These are phyloP conservation scores for Marasmius oreades DNA, from an alignment of 1,284 basidiomycete species.

Conservation along the genomic window DNA sequence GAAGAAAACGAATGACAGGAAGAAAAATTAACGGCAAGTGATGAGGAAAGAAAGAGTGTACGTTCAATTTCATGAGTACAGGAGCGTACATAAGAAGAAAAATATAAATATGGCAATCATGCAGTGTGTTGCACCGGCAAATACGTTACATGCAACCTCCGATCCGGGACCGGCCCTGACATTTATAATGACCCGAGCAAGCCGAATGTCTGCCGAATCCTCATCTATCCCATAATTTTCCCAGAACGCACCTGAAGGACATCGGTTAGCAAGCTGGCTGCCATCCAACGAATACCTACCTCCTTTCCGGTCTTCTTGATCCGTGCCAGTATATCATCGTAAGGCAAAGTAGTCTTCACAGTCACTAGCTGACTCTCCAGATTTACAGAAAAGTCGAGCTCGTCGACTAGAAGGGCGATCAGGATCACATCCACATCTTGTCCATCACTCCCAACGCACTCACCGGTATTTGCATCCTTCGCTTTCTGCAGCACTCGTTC, in stretches of 20 bases:
- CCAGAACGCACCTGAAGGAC: constrained; percentile 8
- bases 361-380: constrained; percentile 71
- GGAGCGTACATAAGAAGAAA: no score
- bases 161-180: no score
- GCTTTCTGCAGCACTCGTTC: constrained; percentile 68
- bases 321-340: constrained; percentile 66
- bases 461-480: constrained; percentile 66
- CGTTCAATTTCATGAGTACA: no score
- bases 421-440: background rate
- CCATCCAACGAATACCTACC: constrained; percentile 30
- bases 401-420: constrained; percentile 39
- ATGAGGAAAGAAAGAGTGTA: no score
- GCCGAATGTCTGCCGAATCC: no score
- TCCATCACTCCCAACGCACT: constrained; percentile 12
- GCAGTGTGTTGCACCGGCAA: no score
- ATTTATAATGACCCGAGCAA: no score
- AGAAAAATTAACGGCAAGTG: background rate
- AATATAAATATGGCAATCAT: no score
- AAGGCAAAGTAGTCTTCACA: constrained; percentile 60
- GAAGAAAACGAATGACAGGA: background rate
- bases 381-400: constrained; percentile 54
- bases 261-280: no score
- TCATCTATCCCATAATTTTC: constrained; percentile 4
- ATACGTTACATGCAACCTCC: no score
- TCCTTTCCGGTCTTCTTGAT: constrained; percentile 89